These are phyloP conservation scores for Penicillium freii DNA, from an alignment of 2,329 filamentous ascomycete genomes.

Conservation along the genomic window DNA sequence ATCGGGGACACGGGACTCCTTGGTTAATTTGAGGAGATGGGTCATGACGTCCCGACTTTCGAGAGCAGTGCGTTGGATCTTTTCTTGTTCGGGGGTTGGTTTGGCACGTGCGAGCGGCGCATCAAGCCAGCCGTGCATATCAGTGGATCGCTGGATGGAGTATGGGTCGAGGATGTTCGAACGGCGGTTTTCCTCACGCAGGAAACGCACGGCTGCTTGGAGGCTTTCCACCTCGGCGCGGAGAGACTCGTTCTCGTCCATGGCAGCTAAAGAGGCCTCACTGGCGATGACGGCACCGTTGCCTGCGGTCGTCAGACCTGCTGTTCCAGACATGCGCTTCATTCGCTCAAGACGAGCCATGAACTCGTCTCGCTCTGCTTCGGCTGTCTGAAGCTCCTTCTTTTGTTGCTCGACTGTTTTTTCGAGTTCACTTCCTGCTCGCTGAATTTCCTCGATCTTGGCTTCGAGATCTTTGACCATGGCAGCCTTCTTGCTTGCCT, in stretches of 20 bases:
- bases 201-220: conserved; percentile 47
- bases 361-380: conserved; percentile 43
- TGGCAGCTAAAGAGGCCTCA: conserved; percentile 40
- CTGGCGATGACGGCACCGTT: conserved; percentile 41
- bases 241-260: conserved; percentile 45
- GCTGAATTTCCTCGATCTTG: conserved; percentile 41
- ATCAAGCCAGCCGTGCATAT: conserved; percentile 46
- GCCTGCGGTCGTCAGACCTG: conserved; percentile 35
- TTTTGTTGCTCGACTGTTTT: conserved; percentile 36
- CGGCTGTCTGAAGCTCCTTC: conserved; percentile 37
- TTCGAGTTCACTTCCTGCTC: conserved; percentile 34
- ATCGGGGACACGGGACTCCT: conserved; percentile 41
- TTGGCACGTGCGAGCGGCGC: conserved; percentile 36
- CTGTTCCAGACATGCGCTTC: conserved; percentile 42
- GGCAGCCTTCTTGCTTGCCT: conserved; percentile 72
- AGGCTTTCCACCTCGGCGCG: conserved; percentile 45
- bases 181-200: conserved; percentile 47
- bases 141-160: conserved; percentile 41
- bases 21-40: conserved; percentile 44
- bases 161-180: conserved; percentile 42
- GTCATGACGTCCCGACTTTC: conserved; percentile 45
- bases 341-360: conserved; percentile 44
- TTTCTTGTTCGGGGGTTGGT: conserved; percentile 30
- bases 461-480: conserved; percentile 45
- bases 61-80: conserved; percentile 35